Conservation (phyloP, 305 asterid species). For the Fraxinus nigra region DNA sequence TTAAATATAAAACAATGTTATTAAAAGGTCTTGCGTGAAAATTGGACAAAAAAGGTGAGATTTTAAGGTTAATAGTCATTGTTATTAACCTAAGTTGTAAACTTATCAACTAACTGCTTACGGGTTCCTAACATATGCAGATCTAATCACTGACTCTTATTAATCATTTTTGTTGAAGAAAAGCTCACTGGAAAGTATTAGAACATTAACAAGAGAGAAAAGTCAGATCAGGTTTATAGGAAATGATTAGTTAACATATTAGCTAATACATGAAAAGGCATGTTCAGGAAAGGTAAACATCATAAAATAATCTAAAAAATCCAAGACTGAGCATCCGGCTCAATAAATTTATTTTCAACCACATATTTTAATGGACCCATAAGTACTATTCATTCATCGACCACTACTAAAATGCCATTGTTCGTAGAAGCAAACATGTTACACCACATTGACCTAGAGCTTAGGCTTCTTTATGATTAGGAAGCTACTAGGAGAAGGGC, state of each 20-base stretch:
- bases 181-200: not conserved
- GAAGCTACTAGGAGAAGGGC: not conserved
- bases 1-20: not conserved
- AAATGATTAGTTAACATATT: not conserved
- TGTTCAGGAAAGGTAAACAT: not conserved
- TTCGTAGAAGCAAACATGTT: not conserved
- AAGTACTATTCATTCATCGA: not conserved
- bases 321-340: not conserved
- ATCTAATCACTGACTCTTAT: not conserved
- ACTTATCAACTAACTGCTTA: not conserved
- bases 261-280: not conserved
- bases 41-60: constrained; percentile 14
- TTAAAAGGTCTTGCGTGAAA: constrained; percentile 20
- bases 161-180: not conserved
- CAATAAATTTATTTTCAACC: not conserved
- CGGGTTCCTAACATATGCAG: not conserved
- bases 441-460: not conserved
- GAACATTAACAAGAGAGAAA: not conserved
- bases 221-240: not conserved
- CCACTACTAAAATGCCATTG: not conserved
- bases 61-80: constrained; percentile 28
- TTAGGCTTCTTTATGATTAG: not conserved
- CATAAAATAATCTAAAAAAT: not conserved
- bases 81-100: constrained; percentile 14
- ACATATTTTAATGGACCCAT: not conserved